A percentile compares a stretch with the other conserved stretches of the same genome.
Evolutionary conservation across 2,329 filamentous ascomycete genomes (phyloP).

Genomic region (Escovopsis sp.): DNA sequence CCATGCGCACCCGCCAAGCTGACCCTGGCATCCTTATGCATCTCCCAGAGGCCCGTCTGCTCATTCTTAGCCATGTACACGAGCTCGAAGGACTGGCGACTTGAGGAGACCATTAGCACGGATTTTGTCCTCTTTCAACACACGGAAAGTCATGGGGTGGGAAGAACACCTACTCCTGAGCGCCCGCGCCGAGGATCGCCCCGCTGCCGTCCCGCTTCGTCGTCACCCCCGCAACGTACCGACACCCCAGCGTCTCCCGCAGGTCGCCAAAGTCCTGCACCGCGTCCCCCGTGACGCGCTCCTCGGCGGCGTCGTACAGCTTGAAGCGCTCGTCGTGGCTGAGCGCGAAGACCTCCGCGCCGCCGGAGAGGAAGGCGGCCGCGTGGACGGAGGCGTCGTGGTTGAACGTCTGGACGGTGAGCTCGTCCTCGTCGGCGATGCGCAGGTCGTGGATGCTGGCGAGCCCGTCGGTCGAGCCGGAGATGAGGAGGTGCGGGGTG

Average conservation of each 20-base stretch:
- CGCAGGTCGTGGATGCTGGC: slow-evolving; percentile 63
- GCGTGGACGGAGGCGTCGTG: slow-evolving; percentile 61
- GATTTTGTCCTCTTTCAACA: too few relatives aligned
- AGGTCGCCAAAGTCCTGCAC: slow-evolving; percentile 52
- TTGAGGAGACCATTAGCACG: slow-evolving; percentile 11
- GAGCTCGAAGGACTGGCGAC: slow-evolving; percentile 43
- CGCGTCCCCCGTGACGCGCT: slow-evolving; percentile 42
- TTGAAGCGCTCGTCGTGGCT: slow-evolving; percentile 69
- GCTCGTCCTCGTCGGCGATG: slow-evolving; percentile 61
- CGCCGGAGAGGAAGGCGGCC: slow-evolving; percentile 48
- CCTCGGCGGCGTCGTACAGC: slow-evolving; percentile 55
- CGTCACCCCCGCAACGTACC: slow-evolving; percentile 58
- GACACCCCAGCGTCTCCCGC: slow-evolving; percentile 48
- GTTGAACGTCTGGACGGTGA: slow-evolving; percentile 65
- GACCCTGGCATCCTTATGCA: slow-evolving; percentile 41
- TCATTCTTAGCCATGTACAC: slow-evolving; percentile 40
- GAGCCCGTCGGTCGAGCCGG: slow-evolving; percentile 66
- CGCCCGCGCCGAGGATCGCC: slow-evolving; percentile 49
- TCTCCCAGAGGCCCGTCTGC: slow-evolving; percentile 29
- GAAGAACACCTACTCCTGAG: slow-evolving; percentile 42
- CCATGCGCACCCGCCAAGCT: slow-evolving; percentile 48
- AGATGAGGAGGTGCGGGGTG: slow-evolving; percentile 48
- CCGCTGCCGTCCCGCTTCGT: slow-evolving; percentile 43
- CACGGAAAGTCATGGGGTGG: slow-evolving; percentile 9
- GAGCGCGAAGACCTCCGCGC: slow-evolving; percentile 51